Evolutionary conservation across 1,139 yeast species (phyloP).

Genomic region (Yamadazyma membranifaciens): DNA sequence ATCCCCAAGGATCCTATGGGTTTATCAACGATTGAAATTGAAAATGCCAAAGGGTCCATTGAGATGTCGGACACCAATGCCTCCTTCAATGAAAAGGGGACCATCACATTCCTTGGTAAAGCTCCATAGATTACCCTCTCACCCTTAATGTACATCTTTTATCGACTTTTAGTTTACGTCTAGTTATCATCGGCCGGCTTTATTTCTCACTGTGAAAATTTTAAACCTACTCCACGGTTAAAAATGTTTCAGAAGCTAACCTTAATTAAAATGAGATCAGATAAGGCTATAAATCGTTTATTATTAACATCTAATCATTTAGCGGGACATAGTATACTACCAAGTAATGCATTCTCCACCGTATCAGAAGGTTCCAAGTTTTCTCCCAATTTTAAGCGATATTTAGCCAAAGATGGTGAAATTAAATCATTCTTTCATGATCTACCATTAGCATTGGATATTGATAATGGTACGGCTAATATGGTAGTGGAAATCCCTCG

Average conservation of each 20-base stretch:
- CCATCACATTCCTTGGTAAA: conserved; percentile 49
- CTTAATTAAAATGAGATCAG: neutral
- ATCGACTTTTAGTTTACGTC: too few relatives aligned
- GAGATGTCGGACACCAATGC: conserved; percentile 69
- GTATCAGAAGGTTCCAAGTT: conserved; percentile 35
- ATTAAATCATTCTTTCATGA: conserved; percentile 78
- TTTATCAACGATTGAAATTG: conserved; percentile 59
- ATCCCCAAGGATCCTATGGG: conserved; percentile 86
- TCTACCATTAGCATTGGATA: conserved; percentile 66
- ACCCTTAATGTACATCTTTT: too few relatives aligned
- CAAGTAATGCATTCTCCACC: conserved; percentile 3
- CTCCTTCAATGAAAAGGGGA: conserved; percentile 57
- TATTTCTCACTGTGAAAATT: neutral
- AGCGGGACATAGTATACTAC: neutral
- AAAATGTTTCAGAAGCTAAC: conserved; percentile 5
- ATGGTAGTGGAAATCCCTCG: conserved; percentile 91
- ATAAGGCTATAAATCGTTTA: conserved; percentile 8
- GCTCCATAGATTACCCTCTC: conserved; percentile 44
- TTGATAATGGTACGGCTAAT: conserved; percentile 65
- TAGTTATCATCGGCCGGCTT: neutral
- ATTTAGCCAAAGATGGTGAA: conserved; percentile 53
- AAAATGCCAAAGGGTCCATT: conserved; percentile 41
- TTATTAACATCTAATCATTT: conserved; percentile 12
- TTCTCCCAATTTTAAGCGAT: conserved; percentile 32
- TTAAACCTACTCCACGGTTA: too few relatives aligned